Evolutionary conservation across 2,329 filamentous ascomycete species (phyloP).

Genomic region (Alternaria longipes): DNA sequence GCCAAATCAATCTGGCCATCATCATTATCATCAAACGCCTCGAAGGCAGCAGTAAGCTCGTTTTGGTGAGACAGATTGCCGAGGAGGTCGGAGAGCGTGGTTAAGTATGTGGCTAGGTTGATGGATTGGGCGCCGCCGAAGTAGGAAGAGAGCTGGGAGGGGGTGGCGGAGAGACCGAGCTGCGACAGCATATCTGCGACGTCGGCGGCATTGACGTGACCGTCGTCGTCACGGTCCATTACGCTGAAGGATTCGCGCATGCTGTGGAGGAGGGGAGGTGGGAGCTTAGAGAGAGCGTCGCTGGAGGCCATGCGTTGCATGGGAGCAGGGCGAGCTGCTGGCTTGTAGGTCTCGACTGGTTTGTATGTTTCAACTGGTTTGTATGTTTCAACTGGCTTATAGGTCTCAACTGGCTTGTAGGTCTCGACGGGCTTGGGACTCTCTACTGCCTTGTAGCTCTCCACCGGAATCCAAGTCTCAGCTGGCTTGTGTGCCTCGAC

Average conservation of each 20-base stretch:
- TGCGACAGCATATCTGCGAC: constrained; percentile 88
- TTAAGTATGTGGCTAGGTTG: constrained; percentile 85
- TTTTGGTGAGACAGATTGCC: constrained; percentile 77
- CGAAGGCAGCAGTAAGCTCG: constrained; percentile 88
- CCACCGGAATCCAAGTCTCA: neutral
- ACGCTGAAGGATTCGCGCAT: constrained; percentile 94
- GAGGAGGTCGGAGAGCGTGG: constrained; percentile 78
- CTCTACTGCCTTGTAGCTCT: constrained; percentile 6
- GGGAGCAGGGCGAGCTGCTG: constrained; percentile 36
- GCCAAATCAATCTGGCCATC: constrained; percentile 88
- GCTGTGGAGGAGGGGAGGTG: constrained; percentile 82
- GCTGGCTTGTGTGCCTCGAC: neutral
- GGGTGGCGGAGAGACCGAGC: constrained; percentile 78
- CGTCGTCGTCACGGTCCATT: constrained; percentile 87
- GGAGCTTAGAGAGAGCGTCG: constrained; percentile 71
- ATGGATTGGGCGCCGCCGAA: constrained; percentile 79
- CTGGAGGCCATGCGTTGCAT: constrained; percentile 36
- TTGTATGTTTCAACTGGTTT: constrained; percentile 53
- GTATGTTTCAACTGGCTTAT: constrained; percentile 53
- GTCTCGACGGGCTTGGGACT: constrained; percentile 55
- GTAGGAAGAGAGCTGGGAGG: constrained; percentile 78
- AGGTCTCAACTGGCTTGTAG: constrained; percentile 53
- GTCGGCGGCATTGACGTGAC: constrained; percentile 81
- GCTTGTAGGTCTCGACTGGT: constrained; percentile 53
- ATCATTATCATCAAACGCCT: constrained; percentile 95